Percentiles rank a stretch among this genome's conserved stretches.
Conservation (phyloP, 2,329 filamentous ascomycete genomes). For the Aureobasidium sp. region DNA sequence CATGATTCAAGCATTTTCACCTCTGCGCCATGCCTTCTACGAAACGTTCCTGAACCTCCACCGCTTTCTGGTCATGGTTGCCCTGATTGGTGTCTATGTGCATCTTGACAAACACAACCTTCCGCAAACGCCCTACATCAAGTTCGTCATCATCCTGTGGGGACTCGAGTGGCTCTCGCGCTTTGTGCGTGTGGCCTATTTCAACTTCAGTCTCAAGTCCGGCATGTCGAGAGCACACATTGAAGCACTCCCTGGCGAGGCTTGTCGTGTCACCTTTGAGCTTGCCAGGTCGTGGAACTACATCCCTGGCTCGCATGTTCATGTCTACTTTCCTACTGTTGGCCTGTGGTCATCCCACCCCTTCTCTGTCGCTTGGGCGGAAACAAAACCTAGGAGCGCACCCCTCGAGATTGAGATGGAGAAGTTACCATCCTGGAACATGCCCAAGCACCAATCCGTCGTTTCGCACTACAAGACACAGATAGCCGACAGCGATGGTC, state of each 20-base stretch:
- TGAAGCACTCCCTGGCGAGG: conserved; percentile 51
- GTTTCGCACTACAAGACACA: conserved; percentile 8
- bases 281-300: conserved; percentile 46
- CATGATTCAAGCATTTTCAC: conserved; percentile 62
- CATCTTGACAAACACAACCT: conserved; percentile 64
- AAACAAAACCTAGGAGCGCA: conserved; percentile 21
- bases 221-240: conserved; percentile 45
- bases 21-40: conserved; percentile 88
- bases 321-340: conserved; percentile 48
- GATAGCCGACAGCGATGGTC: conserved; percentile 11
- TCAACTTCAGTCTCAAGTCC: conserved; percentile 43
- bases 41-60: conserved; percentile 90
- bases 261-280: conserved; percentile 53
- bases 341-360: conserved; percentile 37
- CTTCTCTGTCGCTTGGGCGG: conserved; percentile 42
- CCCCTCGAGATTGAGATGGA: conserved; percentile 27
- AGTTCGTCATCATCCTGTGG: conserved; percentile 71
- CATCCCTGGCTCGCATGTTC: conserved; percentile 51
- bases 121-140: conserved; percentile 64
- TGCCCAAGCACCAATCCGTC: conserved; percentile 10
- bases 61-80: conserved; percentile 62
- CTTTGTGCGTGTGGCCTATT: conserved; percentile 40
- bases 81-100: conserved; percentile 65
- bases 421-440: conserved; percentile 20
- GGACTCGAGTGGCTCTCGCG: conserved; percentile 51